Conservation (phyloP, 371 early-diverging fungal species). For the Smittium culicis region DNA sequence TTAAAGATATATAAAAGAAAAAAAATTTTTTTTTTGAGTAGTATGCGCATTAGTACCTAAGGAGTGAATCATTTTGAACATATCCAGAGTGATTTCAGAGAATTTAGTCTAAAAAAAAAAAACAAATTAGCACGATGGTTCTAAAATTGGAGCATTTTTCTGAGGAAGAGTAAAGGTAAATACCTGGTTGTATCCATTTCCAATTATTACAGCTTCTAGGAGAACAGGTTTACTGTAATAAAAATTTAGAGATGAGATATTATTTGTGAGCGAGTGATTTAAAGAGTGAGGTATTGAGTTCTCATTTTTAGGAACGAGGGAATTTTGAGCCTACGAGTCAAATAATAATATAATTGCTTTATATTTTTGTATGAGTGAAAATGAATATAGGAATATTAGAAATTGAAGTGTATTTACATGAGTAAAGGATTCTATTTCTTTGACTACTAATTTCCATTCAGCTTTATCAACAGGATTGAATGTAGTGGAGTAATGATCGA, state of each 20-base stretch:
- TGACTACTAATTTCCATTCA: slow-evolving; percentile 85
- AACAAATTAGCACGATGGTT: too few relatives aligned
- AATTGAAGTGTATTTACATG: slow-evolving; percentile 44
- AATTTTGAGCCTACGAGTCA: slow-evolving; percentile 35
- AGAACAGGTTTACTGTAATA: slow-evolving; percentile 32
- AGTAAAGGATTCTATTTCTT: slow-evolving; percentile 77
- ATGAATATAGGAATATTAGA: not conserved
- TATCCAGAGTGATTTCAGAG: slow-evolving; percentile 86
- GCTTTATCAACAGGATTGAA: slow-evolving; percentile 79
- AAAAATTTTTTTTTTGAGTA: too few relatives aligned
- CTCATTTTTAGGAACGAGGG: slow-evolving; percentile 53
- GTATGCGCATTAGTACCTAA: too few relatives aligned
- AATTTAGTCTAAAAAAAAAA: slow-evolving; percentile 66
- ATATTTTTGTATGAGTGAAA: not conserved
- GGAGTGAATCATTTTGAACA: slow-evolving; percentile 87
- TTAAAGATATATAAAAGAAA: not conserved
- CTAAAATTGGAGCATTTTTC: too few relatives aligned
- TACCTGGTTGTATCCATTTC: slow-evolving; percentile 54
- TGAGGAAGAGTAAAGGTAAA: not conserved
- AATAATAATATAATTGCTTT: not conserved
- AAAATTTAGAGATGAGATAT: not conserved
- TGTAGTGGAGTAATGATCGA: slow-evolving; percentile 70
- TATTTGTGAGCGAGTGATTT: not conserved
- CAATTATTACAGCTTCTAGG: slow-evolving; percentile 89
- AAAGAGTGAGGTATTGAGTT: slow-evolving; percentile 39